phyloP scores from a whole-genome alignment of 352 stramenopile genomes.

The Phytopythium vexans region DNA sequence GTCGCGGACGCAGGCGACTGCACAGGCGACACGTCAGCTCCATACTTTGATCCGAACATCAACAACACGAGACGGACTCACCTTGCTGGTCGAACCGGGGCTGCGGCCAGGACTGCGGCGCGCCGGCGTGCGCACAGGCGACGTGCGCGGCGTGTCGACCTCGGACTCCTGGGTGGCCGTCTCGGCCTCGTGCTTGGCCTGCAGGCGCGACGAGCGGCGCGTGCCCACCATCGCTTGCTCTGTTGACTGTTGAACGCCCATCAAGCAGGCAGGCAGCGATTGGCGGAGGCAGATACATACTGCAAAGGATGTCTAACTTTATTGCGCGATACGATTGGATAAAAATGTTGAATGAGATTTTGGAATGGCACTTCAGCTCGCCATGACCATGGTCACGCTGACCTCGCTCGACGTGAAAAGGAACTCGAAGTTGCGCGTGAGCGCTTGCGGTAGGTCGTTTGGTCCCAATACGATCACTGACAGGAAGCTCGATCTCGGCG shows the following conservation, averaged over 20 bases:
- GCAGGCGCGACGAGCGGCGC: slow-evolving; percentile 56
- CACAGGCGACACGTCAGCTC: background rate
- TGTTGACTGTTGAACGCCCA: slow-evolving; percentile 2
- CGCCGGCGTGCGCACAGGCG: slow-evolving; percentile 9
- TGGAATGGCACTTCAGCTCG: too few relatives aligned
- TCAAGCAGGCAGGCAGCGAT: too few relatives aligned
- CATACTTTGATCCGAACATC: too few relatives aligned
- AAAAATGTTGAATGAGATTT: too few relatives aligned
- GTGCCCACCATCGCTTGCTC: slow-evolving; percentile 56
- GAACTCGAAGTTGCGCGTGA: slow-evolving; percentile 36
- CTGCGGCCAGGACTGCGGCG: background rate
- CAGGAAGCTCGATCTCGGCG: background rate
- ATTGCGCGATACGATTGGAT: too few relatives aligned
- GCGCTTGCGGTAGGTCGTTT: slow-evolving; percentile 14
- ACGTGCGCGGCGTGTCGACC: slow-evolving; percentile 1
- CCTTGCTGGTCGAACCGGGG: too few relatives aligned
- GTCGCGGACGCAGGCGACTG: slow-evolving; percentile 4
- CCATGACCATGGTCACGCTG: slow-evolving; percentile 16
- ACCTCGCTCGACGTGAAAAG: slow-evolving; percentile 30
- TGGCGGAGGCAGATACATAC: too few relatives aligned
- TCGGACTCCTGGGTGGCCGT: slow-evolving; percentile 12
- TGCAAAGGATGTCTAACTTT: too few relatives aligned
- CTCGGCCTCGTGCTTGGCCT: slow-evolving; percentile 31
- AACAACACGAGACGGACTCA: too few relatives aligned
- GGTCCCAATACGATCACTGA: slow-evolving; percentile 9